phyloP scores from a whole-genome alignment of 257 asterid species.

The Fraxinus americana region DNA sequence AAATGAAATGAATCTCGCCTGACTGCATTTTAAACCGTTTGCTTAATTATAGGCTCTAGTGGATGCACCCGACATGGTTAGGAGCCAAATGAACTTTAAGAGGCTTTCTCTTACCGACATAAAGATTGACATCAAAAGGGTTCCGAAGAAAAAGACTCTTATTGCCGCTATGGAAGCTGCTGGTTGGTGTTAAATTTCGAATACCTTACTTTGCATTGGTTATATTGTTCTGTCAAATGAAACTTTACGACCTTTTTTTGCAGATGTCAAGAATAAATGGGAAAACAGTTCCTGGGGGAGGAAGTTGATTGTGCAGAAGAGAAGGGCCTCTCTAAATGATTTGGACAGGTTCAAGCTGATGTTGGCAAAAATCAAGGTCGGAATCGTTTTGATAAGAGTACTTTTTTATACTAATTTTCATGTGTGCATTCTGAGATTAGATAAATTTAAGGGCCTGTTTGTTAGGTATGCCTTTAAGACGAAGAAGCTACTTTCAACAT shows the following conservation, averaged over 20 bases:
- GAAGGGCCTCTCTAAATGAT: slow-evolving; percentile 75
- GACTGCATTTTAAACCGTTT: neutral
- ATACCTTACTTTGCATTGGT: neutral
- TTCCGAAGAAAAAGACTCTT: slow-evolving; percentile 82
- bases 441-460: neutral
- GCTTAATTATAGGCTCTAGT: slow-evolving; percentile 67
- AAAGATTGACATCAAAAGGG: slow-evolving; percentile 81
- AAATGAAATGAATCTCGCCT: neutral
- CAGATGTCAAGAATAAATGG: slow-evolving; percentile 94
- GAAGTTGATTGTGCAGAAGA: slow-evolving; percentile 90
- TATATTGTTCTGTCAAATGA: neutral
- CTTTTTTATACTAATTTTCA: neutral
- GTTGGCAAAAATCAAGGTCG: slow-evolving; percentile 89
- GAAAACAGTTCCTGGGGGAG: slow-evolving; percentile 96
- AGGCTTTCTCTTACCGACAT: slow-evolving; percentile 89
- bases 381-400: neutral
- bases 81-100: slow-evolving; percentile 91
- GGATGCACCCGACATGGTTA: slow-evolving; percentile 87
- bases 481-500: too few species aligned
- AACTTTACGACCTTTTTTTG: neutral
- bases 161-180: slow-evolving; percentile 94
- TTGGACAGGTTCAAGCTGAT: slow-evolving; percentile 88
- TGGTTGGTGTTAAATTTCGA: slow-evolving; percentile 41
- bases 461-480: too few species aligned
- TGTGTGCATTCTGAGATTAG: neutral